These are phyloP conservation scores for Chaetomiaceae sp. DNA, from an alignment of 2,329 filamentous ascomycete species.

Conservation along the genomic window DNA sequence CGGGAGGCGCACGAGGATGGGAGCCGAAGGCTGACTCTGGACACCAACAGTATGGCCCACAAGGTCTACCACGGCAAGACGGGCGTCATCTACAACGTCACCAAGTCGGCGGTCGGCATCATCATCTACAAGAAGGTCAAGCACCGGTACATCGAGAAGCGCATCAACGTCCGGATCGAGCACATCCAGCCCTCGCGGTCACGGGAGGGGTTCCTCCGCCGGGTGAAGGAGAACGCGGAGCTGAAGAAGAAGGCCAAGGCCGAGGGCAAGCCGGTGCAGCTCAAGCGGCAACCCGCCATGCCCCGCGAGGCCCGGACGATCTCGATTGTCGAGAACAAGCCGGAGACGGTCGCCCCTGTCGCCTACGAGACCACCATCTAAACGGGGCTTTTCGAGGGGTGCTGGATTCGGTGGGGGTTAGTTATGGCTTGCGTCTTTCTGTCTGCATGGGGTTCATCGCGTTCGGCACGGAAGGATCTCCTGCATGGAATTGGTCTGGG, in stretches of 20 bases:
- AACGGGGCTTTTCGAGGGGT: constrained; percentile 30
- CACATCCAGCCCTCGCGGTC: constrained; percentile 93
- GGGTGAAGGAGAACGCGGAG: constrained; percentile 93
- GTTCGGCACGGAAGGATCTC: constrained; percentile 34
- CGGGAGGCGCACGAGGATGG: background rate
- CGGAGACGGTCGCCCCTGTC: constrained; percentile 87
- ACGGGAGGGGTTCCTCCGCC: constrained; percentile 91
- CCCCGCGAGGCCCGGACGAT: constrained; percentile 80
- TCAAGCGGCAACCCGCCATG: constrained; percentile 83
- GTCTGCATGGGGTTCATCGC: constrained; percentile 34
- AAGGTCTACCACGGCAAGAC: constrained; percentile 99
- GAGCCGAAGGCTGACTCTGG: constrained; percentile 28
- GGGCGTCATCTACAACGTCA: constrained; percentile 97
- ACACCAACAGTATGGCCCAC: constrained; percentile 76
- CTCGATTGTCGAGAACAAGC: constrained; percentile 74
- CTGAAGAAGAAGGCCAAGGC: constrained; percentile 91
- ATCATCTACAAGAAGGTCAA: constrained; percentile 99
- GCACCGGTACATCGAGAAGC: constrained; percentile 99
- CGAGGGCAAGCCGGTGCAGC: constrained; percentile 77
- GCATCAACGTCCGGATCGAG: constrained; percentile 98
- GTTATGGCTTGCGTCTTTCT: constrained; percentile 32
- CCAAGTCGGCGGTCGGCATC: constrained; percentile 94
- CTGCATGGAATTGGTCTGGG: constrained; percentile 32
- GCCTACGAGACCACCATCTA: constrained; percentile 99
- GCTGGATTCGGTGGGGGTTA: constrained; percentile 23